Conservation (phyloP, 179 eudicot species). For the Beta macrorhiza region DNA sequence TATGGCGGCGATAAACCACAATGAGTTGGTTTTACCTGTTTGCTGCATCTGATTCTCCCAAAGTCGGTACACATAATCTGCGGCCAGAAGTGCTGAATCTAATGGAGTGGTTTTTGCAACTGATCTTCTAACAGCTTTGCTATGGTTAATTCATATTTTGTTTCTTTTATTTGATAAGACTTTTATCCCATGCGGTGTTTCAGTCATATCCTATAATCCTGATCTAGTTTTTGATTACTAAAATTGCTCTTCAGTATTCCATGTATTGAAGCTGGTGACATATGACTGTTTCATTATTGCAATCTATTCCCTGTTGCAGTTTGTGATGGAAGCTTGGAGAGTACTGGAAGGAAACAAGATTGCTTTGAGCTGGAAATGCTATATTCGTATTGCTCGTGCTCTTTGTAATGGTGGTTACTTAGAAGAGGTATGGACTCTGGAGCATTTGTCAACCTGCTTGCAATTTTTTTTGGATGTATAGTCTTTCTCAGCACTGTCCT, state of each 20-base stretch:
- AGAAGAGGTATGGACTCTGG: conserved; percentile 61
- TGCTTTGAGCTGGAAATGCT: conserved; percentile 46
- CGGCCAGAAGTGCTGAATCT: not conserved
- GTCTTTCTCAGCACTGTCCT: not conserved
- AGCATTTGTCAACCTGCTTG: conserved; percentile 9
- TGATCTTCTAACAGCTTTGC: not conserved
- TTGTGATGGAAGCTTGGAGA: conserved; percentile 82
- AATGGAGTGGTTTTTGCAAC: no score
- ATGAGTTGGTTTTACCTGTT: not conserved
- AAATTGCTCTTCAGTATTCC: not conserved
- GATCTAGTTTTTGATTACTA: not conserved
- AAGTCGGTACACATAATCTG: conserved; percentile 1
- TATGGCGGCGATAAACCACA: not conserved
- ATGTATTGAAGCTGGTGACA: not conserved
- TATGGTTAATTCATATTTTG: not conserved
- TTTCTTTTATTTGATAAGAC: not conserved
- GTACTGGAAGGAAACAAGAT: conserved; percentile 57
- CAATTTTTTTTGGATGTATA: not conserved
- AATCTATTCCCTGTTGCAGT: conserved; percentile 45
- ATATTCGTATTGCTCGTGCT: conserved; percentile 52
- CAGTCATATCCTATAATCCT: not conserved
- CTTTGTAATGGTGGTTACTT: conserved; percentile 81
- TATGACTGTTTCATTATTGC: conserved; percentile 9
- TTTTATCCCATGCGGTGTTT: not conserved
- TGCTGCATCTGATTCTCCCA: not conserved